Evolutionary conservation across 2,329 filamentous ascomycete species (phyloP).

Genomic region (Conoideocrella luteorostrata): DNA sequence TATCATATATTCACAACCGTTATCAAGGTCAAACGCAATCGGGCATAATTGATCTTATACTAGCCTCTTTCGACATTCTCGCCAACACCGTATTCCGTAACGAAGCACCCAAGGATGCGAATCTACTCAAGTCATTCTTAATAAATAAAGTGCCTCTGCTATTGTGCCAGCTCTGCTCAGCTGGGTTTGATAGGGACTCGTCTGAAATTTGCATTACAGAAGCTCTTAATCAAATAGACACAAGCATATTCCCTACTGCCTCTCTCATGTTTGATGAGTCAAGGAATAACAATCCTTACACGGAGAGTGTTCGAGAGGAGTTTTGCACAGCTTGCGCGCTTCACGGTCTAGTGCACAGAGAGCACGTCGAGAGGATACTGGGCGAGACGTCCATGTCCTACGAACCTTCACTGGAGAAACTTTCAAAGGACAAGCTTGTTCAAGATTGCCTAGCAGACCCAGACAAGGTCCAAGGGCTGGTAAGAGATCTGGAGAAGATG

Average conservation of each 20-base stretch:
- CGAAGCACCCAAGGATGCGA: conserved; percentile 52
- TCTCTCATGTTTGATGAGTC: conserved; percentile 54
- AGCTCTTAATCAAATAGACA: conserved; percentile 74
- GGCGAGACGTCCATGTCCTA: conserved; percentile 80
- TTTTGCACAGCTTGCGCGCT: conserved; percentile 89
- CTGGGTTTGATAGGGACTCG: conserved; percentile 62
- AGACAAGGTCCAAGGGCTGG: conserved; percentile 66
- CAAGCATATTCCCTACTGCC: conserved; percentile 62
- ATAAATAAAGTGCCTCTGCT: conserved; percentile 59
- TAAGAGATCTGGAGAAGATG: conserved; percentile 80
- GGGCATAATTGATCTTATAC: conserved; percentile 74
- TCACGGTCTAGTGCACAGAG: conserved; percentile 74
- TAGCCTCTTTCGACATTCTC: conserved; percentile 83
- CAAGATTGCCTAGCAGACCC: conserved; percentile 71
- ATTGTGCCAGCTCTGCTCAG: conserved; percentile 44
- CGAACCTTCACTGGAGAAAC: conserved; percentile 66
- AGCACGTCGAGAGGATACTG: conserved; percentile 70
- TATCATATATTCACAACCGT: conserved; percentile 75
- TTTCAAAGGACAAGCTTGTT: conserved; percentile 71
- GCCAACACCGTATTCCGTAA: conserved; percentile 75
- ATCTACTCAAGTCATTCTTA: conserved; percentile 78
- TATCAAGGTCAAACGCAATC: conserved; percentile 78
- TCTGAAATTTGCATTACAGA: conserved; percentile 63
- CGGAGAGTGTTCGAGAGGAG: conserved; percentile 56
- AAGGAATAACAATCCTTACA: conserved; percentile 51